A percentile compares a stretch with the other conserved stretches of the same genome.
Evolutionary conservation across 805 yeast genomes (phyloP).

Genomic region (Myxozyma neglecta): DNA sequence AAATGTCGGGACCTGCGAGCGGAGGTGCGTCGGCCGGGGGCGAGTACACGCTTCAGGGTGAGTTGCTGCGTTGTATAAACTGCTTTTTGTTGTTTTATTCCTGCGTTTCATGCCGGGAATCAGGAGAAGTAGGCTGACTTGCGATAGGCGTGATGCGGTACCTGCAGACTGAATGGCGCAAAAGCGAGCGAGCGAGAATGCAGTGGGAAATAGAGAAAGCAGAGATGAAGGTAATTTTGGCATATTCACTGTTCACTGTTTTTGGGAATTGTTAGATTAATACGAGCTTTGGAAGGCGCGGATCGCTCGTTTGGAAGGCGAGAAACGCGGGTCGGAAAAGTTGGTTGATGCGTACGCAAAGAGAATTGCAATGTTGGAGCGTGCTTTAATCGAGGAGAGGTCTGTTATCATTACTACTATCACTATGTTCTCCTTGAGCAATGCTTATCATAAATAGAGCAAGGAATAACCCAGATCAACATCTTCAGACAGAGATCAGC

Average conservation of each 20-base stretch:
- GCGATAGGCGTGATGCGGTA: conserved; percentile 69
- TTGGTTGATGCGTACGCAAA: conserved; percentile 34
- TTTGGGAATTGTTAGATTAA: not conserved
- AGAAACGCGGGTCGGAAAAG: conserved; percentile 46
- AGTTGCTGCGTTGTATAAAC: not conserved
- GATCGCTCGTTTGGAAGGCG: conserved; percentile 55
- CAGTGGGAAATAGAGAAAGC: conserved; percentile 62
- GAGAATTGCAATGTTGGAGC: conserved; percentile 38
- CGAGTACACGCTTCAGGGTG: conserved; percentile 35
- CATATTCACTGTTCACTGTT: not conserved
- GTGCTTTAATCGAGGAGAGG: conserved; percentile 30
- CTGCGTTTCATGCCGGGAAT: no score
- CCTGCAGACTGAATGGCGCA: conserved; percentile 62
- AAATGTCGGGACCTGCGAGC: conserved; percentile 12
- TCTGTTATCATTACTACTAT: not conserved
- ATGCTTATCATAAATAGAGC: not conserved
- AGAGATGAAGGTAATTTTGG: conserved; percentile 51
- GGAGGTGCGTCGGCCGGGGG: no score
- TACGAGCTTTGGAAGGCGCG: conserved; percentile 34
- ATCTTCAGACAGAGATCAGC: not conserved
- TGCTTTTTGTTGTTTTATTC: no score
- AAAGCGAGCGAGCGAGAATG: conserved; percentile 59
- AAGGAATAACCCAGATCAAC: not conserved
- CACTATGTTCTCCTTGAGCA: no score
- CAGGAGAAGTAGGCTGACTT: no score